Evolutionary conservation across 2,329 filamentous ascomycete genomes (phyloP).

Genomic region (Juglanconis juglandina): DNA sequence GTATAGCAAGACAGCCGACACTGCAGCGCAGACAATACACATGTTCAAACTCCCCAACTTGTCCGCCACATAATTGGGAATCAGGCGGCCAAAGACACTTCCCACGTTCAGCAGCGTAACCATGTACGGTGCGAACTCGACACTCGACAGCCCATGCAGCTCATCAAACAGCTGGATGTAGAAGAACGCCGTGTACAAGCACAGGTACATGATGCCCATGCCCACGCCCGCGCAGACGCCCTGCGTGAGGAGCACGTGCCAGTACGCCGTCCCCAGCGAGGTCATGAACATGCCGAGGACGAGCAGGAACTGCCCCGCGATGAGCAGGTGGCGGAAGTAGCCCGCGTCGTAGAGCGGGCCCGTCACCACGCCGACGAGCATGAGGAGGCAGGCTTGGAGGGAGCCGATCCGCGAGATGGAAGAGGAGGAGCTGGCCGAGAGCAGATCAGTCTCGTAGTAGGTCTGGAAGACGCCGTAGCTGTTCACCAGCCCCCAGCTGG

Average conservation of each 20-base stretch:
- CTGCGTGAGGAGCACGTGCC: conserved; percentile 38
- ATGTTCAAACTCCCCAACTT: conserved; percentile 38
- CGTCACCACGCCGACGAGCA: conserved; percentile 37
- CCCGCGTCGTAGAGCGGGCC: conserved; percentile 42
- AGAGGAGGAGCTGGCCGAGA: conserved; percentile 31
- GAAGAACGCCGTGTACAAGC: conserved; percentile 47
- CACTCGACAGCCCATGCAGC: conserved; percentile 35
- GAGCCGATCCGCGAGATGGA: conserved; percentile 45
- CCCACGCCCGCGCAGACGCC: conserved; percentile 37
- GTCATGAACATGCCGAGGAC: conserved; percentile 42
- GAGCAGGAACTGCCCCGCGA: conserved; percentile 33
- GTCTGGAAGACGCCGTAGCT: conserved; percentile 45
- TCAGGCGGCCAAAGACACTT: conserved; percentile 42
- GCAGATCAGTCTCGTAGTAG: conserved; percentile 38
- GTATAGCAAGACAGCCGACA: conserved; percentile 35
- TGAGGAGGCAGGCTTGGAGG: conserved; percentile 38
- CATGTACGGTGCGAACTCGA: conserved; percentile 37
- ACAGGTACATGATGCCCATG: conserved; percentile 36
- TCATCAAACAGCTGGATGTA: conserved; percentile 42
- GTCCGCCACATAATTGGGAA: conserved; percentile 44
- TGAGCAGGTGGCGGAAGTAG: conserved; percentile 36
- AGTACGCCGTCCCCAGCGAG: conserved; percentile 42
- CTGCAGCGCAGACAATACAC: conserved; percentile 30
- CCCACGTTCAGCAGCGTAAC: conserved; percentile 42
- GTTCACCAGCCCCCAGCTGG: conserved; percentile 40